Evolutionary conservation across 257 asterid genomes (phyloP), one percentile per base, ranked within the genome.

Genomic region (Primulina eburnea): DNA sequence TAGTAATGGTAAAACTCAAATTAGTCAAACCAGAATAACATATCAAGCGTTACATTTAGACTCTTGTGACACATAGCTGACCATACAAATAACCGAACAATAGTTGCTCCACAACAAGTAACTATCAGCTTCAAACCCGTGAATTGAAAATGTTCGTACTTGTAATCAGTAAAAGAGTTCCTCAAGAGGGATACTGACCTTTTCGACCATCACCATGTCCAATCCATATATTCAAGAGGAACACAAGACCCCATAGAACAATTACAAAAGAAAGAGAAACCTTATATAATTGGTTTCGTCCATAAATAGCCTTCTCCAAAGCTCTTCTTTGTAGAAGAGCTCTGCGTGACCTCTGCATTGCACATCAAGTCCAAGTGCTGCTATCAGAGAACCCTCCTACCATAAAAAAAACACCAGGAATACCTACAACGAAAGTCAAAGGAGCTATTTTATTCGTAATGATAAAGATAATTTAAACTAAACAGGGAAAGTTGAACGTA

Each of bases 321-420:
- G 91, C 92, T 82, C 95, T 89, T 84, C 93, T 85, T 82, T 86
- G 90, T 75, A 86, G 93, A 91, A 91, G 93, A 94, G 96, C 96
- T 83, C 83, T 88, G 53, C 93, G 90, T 80, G 96, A 89, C 77
- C 88, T 88, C 88, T 91, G 99, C 99, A 94, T 94, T 71, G 86
- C 82, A 79, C 96, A 93, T 93, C 84, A 84, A 86, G 71, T 78
- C 76, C 73, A 69, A 74, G 76, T 75, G 68, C 83, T 78, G 73
- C 78, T 16, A 14, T 17, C 8, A 5, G 7, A 16, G 18, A 50
- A 50, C 20, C 4, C 18, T 43, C 14, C 55, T 43, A 14, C 55
- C 55, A 43, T 24, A 50, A 14, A 8, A 50, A 50, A 50, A 50
- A 50, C 21, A 16, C 57, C 57, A 14, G 57, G 8, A 63, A 64